Evolutionary conservation across 306 rosid genomes (phyloP), one percentile per base, ranked within the genome.

Genomic region (Vigna trinervia): DNA sequence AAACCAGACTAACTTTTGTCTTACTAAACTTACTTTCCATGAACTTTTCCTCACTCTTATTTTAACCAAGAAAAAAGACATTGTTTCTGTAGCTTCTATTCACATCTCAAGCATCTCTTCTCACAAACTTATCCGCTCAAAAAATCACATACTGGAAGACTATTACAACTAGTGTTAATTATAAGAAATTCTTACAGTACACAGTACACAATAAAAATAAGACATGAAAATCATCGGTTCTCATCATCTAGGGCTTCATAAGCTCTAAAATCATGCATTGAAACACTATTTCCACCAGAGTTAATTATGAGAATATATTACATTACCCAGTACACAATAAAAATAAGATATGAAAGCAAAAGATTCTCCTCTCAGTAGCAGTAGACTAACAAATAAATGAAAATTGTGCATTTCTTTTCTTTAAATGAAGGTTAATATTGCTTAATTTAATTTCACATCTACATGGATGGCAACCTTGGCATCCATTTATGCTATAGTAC

Each of bases 391-490:
- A 4, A 11, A 56, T 43, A 69, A 67, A 64, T 57, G 8, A 0
- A 39, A 7, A 39, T 39, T 1, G 3, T 8, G 11, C 45, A 39
- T 8, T 39, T 7, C 0, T 30, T 7, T 39, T 39, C 45, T 23
- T 5, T 6, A 58, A 57, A 45, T 53, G 50, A 54, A 80, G 10
- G 69, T 70, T n/a, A 43, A 43, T 58, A 13, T 17, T 14, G 43
- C 41, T 23, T 69, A 45, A 52, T 53, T 46, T 69, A 54, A 53
- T 54, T 63, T 66, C 34, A 75, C 36, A 74, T 53, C 57, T 30
- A 62, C 58, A 23, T 13, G 53, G 68, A 69, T 51, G 65, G 36
- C 45, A 61, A 78, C 30, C 46, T 20, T 28, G 34, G 59, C 36
- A 64, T 34, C 19, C 2, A 26, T 76, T 17, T 57, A 75, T 12